Base-by-base conservation (phyloP, 78 protist species). In the Dictyostelium citrinum region DNA sequence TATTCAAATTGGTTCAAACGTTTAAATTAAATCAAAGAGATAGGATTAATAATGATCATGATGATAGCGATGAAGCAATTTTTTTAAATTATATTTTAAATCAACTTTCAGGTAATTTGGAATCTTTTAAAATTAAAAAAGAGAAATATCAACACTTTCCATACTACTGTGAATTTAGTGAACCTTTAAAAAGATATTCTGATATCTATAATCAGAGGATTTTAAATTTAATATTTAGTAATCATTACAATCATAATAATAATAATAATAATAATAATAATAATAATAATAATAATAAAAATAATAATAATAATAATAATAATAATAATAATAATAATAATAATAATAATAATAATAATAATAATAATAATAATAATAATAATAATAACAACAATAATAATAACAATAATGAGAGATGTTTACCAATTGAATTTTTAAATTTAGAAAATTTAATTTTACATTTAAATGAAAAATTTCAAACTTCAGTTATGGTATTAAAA, bases 141-240 rank as follows among this genome's bases (percentile, higher is more conserved):
- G 35, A 70, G 17, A 46, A 6, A 31, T 84, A 27, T 39, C 91
- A 64, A 12, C 33, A 74, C 55, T 84, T 55, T 24, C 83, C 82
- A 16, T 71, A n/a, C 22, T 51, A 31, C 24, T 20, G 41, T 20
- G 93, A 88, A 35, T 77, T 88, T 49, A 67, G 72, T 8, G 72
- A 78, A 14, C 93, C 93, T 5, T 31, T 88, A 14, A 46, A 29
- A 41, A 61, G 41, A 43, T 88, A 88, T 78, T 39, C 31, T 3
- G 93, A 78, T 67, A 22, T 78, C 3, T 78, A 33, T 68, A 88
- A 88, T 46, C 93, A 78, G 31, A 88, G 93, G 68, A 22, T 82
- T 64, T 39, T 82, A 64, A 20, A 78, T 31, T 16, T 72, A 17
- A 72, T 24, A 75, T 75, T 75, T 75, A 51, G 33, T 33, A 20